These are phyloP conservation scores for Rhypophila decipiens DNA, from an alignment of 495 filamentous ascomycete genomes.

Conservation along the genomic window DNA sequence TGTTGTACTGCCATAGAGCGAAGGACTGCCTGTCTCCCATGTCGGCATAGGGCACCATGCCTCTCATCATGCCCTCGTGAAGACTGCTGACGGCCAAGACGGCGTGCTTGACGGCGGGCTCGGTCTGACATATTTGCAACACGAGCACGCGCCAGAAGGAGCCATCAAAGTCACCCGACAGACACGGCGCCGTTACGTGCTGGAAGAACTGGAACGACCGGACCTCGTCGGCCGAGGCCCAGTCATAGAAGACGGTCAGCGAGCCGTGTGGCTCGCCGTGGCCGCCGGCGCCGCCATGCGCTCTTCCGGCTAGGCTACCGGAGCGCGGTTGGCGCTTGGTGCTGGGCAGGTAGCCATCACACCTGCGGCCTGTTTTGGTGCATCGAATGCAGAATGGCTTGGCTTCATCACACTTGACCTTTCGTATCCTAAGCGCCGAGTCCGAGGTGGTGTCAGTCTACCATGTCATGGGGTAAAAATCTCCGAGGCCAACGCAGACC, in stretches of 20 bases:
- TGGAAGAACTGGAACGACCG: conserved; percentile 50
- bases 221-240: conserved; percentile 28
- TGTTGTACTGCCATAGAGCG: conserved; percentile 49
- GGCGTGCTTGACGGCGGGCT: conserved; percentile 56
- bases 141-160: conserved; percentile 53
- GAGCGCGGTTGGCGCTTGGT: conserved; percentile 23
- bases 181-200: conserved; percentile 38
- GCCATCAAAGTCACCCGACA: conserved; percentile 44
- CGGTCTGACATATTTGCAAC: conserved; percentile 48
- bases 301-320: conserved; percentile 1
- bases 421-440: conserved; percentile 24
- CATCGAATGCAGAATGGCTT: conserved; percentile 39
- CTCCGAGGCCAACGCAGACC: no score
- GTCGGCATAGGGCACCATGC: conserved; percentile 25
- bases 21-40: conserved; percentile 26
- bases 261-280: conserved; percentile 11
- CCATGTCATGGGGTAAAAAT: no score
- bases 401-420: conserved; percentile 40
- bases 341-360: conserved; percentile 35
- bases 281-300: background rate
- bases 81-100: conserved; percentile 51
- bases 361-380: conserved; percentile 39
- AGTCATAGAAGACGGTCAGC: conserved; percentile 15
- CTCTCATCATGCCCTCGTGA: conserved; percentile 37
- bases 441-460: no score